A percentile compares a stretch with the other conserved stretches of the same genome.
Conservation (phyloP, 164 flowering plant genomes). For the Brasenia schreberi region DNA sequence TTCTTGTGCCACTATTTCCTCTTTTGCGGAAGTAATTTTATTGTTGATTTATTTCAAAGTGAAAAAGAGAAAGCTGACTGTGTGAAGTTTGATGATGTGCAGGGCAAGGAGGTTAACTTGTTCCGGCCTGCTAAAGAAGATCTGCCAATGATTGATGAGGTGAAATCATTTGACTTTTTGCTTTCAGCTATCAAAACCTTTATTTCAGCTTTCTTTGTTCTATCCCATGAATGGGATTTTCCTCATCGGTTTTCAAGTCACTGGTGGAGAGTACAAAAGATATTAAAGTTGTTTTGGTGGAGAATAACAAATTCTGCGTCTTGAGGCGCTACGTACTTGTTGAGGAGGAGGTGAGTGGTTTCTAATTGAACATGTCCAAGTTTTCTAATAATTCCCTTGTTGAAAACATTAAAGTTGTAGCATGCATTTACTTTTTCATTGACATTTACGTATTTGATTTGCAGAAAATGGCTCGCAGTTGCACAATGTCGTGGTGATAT, state of each 20-base stretch:
- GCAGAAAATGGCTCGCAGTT: conserved; percentile 64
- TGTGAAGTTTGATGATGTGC: too few species aligned
- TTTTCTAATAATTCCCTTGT: not conserved
- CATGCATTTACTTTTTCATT: too few species aligned
- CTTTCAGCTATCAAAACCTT: not conserved
- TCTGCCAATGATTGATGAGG: conserved; percentile 63
- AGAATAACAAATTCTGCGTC: conserved; percentile 85
- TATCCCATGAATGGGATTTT: not conserved
- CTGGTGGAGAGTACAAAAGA: conserved; percentile 64
- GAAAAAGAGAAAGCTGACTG: too few species aligned
- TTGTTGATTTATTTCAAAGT: too few species aligned
- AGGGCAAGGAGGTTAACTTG: conserved; percentile 40
- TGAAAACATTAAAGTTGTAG: not conserved
- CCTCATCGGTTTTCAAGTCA: conserved; percentile 56
- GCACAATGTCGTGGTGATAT: conserved; percentile 59
- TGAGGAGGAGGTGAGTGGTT: conserved; percentile 55
- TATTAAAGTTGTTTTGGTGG: conserved; percentile 75
- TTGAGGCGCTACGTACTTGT: conserved; percentile 95
- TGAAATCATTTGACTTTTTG: conserved; percentile 1
- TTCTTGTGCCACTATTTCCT: too few species aligned
- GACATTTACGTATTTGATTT: conserved; percentile 7
- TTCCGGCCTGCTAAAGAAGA: conserved; percentile 73
- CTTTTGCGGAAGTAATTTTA: too few species aligned
- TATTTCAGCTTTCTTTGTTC: not conserved
- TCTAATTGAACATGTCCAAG: not conserved